These are phyloP conservation scores for Zygoascus flipseniorum DNA, from an alignment of 805 yeast genomes.

Conservation along the genomic window DNA sequence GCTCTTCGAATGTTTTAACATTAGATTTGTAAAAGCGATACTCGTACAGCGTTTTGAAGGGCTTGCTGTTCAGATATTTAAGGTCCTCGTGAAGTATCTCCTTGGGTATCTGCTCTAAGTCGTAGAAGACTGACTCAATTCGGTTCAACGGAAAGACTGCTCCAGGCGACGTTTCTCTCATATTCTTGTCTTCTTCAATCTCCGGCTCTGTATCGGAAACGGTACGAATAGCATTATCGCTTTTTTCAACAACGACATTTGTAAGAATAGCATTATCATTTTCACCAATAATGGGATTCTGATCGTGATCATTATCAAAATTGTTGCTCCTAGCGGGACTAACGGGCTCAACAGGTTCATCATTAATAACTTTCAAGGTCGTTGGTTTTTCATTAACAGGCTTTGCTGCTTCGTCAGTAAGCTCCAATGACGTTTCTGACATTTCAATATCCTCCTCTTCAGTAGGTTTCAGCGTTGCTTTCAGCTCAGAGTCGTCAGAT, in stretches of 20 bases:
- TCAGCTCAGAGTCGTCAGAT: background rate
- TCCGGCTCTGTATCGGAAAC: background rate
- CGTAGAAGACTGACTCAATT: constrained; percentile 16
- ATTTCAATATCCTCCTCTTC: background rate
- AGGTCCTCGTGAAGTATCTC: constrained; percentile 7
- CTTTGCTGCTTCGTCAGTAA: background rate
- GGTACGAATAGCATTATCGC: background rate
- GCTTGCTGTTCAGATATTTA: constrained; percentile 10
- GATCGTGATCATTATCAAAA: background rate
- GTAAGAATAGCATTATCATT: background rate
- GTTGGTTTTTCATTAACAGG: background rate
- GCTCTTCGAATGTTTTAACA: background rate
- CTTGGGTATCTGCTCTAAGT: constrained; percentile 6
- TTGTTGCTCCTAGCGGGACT: background rate
- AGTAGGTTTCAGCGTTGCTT: background rate
- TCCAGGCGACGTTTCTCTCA: background rate
- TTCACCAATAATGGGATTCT: background rate
- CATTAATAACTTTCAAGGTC: background rate
- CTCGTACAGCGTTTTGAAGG: background rate
- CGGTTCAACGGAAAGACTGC: constrained; percentile 12
- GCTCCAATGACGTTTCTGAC: background rate
- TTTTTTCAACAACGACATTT: background rate
- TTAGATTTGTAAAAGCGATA: constrained; percentile 2
- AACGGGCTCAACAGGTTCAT: background rate
- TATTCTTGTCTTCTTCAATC: background rate